A percentile compares a stretch with the other conserved stretches of the same genome.
These are phyloP conservation scores for Zymoseptoria crescenta DNA, from an alignment of 2,329 filamentous ascomycete genomes.

Conservation along the genomic window DNA sequence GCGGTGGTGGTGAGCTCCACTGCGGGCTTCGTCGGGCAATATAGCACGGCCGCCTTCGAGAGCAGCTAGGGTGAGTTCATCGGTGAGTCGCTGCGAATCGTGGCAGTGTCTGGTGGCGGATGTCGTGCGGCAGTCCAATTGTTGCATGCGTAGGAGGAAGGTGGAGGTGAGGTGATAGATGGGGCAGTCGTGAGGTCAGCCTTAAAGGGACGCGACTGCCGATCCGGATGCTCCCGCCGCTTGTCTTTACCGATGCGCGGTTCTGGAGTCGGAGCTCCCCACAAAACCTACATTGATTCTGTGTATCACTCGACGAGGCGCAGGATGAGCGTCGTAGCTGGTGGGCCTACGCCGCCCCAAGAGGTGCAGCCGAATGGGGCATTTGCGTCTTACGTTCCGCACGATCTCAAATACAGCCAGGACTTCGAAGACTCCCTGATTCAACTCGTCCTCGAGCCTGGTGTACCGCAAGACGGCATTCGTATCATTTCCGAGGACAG, in stretches of 20 bases:
- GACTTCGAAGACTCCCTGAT: constrained; percentile 40
- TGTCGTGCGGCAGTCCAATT: background rate
- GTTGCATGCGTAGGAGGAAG: background rate
- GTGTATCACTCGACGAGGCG: background rate
- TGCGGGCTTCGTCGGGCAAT: background rate
- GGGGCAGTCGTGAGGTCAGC: background rate
- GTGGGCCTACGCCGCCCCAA: constrained; percentile 17
- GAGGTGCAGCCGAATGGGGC: constrained; percentile 14
- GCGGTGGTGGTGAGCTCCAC: background rate
- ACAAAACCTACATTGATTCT: background rate
- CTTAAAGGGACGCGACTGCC: background rate
- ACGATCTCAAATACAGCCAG: constrained; percentile 37
- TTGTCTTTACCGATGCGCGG: background rate
- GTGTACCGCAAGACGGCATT: constrained; percentile 18
- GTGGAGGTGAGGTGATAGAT: background rate
- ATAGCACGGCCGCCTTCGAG: background rate
- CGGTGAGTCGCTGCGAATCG: background rate
- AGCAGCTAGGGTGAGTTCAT: background rate
- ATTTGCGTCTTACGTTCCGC: constrained; percentile 36
- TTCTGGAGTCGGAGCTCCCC: background rate
- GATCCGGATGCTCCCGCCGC: background rate
- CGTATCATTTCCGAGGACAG: constrained; percentile 22
- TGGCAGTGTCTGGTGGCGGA: background rate
- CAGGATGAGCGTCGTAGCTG: background rate
- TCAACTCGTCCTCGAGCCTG: constrained; percentile 31